These are phyloP conservation scores for Niveomyces coronatus DNA, from an alignment of 2,329 filamentous ascomycete genomes.

Conservation along the genomic window DNA sequence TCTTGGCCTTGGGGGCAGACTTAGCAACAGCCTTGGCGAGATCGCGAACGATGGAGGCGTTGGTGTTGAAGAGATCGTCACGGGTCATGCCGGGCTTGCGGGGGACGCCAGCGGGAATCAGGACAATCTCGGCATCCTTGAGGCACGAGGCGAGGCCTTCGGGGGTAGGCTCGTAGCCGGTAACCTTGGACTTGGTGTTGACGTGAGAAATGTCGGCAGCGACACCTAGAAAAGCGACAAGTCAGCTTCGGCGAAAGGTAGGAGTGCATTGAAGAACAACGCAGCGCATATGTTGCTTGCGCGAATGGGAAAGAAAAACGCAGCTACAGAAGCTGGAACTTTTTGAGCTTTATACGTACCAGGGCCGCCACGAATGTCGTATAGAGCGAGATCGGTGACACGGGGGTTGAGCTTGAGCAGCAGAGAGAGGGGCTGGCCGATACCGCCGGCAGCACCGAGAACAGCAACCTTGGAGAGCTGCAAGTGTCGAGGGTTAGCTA, in stretches of 20 bases:
- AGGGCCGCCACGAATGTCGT: slow-evolving; percentile 91
- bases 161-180: slow-evolving; percentile 72
- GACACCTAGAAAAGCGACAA: slow-evolving; percentile 55
- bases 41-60: slow-evolving; percentile 97
- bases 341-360: slow-evolving; percentile 47
- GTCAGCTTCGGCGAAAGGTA: too few species aligned
- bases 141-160: slow-evolving; percentile 69
- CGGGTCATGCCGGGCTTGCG: slow-evolving; percentile 99
- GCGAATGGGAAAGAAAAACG: too few species aligned
- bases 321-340: too few species aligned
- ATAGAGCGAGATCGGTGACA: slow-evolving; percentile 88
- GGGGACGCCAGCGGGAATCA: slow-evolving; percentile 96
- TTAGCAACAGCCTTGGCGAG: slow-evolving; percentile 91
- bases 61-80: slow-evolving; percentile 99
- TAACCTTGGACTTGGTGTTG: slow-evolving; percentile 96
- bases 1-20: slow-evolving; percentile 80
- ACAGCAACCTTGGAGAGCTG: slow-evolving; percentile 96
- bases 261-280: too few species aligned
- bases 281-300: too few species aligned
- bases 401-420: slow-evolving; percentile 97
- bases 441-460: slow-evolving; percentile 93
- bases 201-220: slow-evolving; percentile 97
- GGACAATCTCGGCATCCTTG: slow-evolving; percentile 82
- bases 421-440: slow-evolving; percentile 95
- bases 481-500: slow-evolving; percentile 14